Evolutionary conservation across 805 yeast species (phyloP).

Genomic region (Henningerozyma blattae): DNA sequence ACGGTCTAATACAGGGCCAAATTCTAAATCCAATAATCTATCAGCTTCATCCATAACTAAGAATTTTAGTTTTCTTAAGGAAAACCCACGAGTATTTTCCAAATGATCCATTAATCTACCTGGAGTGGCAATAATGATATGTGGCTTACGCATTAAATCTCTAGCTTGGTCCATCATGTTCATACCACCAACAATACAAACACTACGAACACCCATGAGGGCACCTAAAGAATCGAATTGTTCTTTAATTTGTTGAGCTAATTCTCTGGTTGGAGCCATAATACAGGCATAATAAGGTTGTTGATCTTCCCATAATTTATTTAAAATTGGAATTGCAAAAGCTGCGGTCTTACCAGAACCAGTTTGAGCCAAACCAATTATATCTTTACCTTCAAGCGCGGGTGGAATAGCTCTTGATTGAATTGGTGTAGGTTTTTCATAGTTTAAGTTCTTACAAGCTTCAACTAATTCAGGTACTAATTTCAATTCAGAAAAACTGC

Average conservation of each 20-base stretch:
- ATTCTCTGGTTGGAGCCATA: slow-evolving; percentile 74
- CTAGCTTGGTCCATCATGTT: slow-evolving; percentile 96
- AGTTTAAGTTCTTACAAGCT: slow-evolving; percentile 66
- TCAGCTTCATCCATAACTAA: slow-evolving; percentile 97
- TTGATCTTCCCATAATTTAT: slow-evolving; percentile 81
- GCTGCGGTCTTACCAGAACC: slow-evolving; percentile 99
- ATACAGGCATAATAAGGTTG: slow-evolving; percentile 83
- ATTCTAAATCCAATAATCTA: slow-evolving; percentile 87
- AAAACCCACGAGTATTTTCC: slow-evolving; percentile 84
- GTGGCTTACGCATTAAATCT: slow-evolving; percentile 89
- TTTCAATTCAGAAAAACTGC: slow-evolving; percentile 43
- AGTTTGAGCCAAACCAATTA: slow-evolving; percentile 93
- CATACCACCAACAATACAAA: slow-evolving; percentile 94
- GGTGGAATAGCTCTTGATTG: slow-evolving; percentile 86
- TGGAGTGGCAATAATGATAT: slow-evolving; percentile 90
- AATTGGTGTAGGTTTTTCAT: slow-evolving; percentile 80
- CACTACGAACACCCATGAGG: slow-evolving; percentile 82
- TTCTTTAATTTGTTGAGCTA: slow-evolving; percentile 81
- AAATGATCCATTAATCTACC: slow-evolving; percentile 89
- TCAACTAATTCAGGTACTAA: slow-evolving; percentile 70
- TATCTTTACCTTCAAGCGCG: slow-evolving; percentile 81
- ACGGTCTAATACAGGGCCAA: slow-evolving; percentile 87
- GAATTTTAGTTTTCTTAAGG: slow-evolving; percentile 62
- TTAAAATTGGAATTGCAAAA: slow-evolving; percentile 90
- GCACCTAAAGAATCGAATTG: slow-evolving; percentile 91